phyloP scores from a whole-genome alignment of 139 green algal species.

The Diplosphaera chodatii region DNA sequence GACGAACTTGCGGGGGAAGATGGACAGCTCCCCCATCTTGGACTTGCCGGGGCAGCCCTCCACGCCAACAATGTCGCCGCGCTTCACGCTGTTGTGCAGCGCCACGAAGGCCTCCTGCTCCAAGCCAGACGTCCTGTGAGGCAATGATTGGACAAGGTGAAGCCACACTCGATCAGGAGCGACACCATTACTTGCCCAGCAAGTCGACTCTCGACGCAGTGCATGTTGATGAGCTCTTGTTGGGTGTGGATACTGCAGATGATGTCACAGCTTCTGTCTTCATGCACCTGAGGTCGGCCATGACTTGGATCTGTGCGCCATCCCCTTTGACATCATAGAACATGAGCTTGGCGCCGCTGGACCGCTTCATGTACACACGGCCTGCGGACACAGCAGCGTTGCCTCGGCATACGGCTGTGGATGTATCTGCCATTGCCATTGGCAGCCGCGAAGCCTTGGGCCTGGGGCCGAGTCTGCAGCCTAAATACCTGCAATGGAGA shows the following conservation, averaged over 20 bases:
- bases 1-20: constrained; percentile 75
- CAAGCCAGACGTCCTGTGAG: constrained; percentile 57
- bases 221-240: too few relatives aligned
- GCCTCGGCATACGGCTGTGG: too few relatives aligned
- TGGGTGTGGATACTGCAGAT: too few relatives aligned
- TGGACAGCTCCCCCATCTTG: constrained; percentile 93
- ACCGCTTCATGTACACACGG: constrained; percentile 78
- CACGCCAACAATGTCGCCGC: constrained; percentile 94
- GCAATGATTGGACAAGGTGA: too few relatives aligned
- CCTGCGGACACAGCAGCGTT: too few relatives aligned
- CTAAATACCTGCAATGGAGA: constrained; percentile 61
- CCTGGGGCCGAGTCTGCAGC: too few relatives aligned
- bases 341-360: constrained; percentile 86
- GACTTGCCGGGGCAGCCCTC: constrained; percentile 87
- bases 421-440: too few relatives aligned
- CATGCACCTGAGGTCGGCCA: constrained; percentile 82
- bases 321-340: constrained; percentile 95
- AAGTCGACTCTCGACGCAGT: too few relatives aligned
- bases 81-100: constrained; percentile 78
- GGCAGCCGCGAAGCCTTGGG: too few relatives aligned
- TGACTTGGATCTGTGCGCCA: constrained; percentile 90
- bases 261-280: too few relatives aligned
- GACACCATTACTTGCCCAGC: too few relatives aligned
- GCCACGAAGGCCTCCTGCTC: constrained; percentile 68
- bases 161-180: too few relatives aligned